Base-by-base conservation (phyloP, 1,139 yeast genomes). In the Meyerozyma elateridarum region DNA sequence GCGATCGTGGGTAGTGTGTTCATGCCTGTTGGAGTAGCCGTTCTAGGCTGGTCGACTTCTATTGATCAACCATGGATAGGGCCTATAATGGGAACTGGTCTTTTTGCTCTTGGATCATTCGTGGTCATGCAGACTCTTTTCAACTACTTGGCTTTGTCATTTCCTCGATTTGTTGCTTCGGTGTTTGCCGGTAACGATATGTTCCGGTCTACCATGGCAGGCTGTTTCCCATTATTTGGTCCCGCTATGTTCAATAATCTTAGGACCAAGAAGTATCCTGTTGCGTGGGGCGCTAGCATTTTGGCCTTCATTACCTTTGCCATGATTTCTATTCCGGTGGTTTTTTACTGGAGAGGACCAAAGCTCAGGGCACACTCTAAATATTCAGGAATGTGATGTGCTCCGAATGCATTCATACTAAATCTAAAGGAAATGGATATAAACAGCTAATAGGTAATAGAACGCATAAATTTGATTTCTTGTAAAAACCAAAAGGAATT, bases 251-350 rank as follows among this genome's bases (percentile, higher is more conserved):
- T 70, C 51, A 49, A 56, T 30, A 44, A 61, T 44, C 40, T 59
- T 27, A 54, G 54, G 18, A 54, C 55, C 9, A 47, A 53, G 1
- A 54, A 54, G 21, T 56, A 46, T 37, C 65, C 64, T 1, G 60
- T 78, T 40, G 88, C 84, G 0, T 80, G 88, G 87, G 89, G 85
- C 4, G 60, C 75, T 3, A 63, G 71, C 19, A 39, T 79, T 2
- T 52, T 81, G 32, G 79, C 68, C 0, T 64, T 66, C 33, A 49
- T 74, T 27, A 45, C 68, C 3, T 34, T 63, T 20, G 56, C 43
- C 3, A 60, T 76, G 69, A 58, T 72, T 25, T 39, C 51, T 5
- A 67, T 75, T 33, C 75, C 79, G 6, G 62, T 70, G 19, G 45
- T 63, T 21, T 65, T 73, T 37, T 68, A 70, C 51, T 45, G 62